Evolutionary conservation across 768 basidiomycete genomes (phyloP).

Genomic region (Termitomyces sp.): DNA sequence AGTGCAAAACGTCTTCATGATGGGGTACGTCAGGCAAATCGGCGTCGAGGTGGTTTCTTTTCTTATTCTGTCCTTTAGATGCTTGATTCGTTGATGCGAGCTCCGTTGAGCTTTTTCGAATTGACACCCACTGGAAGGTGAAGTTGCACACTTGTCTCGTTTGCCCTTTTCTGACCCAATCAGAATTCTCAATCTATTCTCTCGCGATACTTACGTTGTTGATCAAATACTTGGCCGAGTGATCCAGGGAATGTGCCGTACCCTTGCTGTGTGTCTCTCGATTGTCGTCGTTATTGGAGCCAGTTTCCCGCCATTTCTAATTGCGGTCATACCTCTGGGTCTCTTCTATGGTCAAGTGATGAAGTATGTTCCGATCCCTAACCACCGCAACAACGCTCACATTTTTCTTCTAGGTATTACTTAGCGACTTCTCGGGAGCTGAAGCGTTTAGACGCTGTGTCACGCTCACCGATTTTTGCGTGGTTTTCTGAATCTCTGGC

Average conservation of each 20-base stretch:
- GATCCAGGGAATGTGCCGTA: conserved; percentile 68
- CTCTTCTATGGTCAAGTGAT: conserved; percentile 82
- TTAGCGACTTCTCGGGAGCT: conserved; percentile 82
- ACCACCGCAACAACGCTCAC: background rate
- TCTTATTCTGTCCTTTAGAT: conserved; percentile 39
- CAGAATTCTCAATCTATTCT: conserved; percentile 88
- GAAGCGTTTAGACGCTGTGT: conserved; percentile 84
- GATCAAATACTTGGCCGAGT: conserved; percentile 81
- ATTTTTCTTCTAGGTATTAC: conserved; percentile 60
- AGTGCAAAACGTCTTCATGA: conserved; percentile 78
- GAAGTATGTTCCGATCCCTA: conserved; percentile 42
- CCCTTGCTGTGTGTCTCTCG: conserved; percentile 49
- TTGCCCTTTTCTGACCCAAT: background rate
- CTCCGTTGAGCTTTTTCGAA: conserved; percentile 88
- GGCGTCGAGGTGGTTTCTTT: background rate
- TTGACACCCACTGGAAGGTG: conserved; percentile 81
- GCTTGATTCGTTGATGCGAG: conserved; percentile 73
- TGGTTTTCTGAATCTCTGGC: conserved; percentile 78
- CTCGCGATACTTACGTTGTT: conserved; percentile 81
- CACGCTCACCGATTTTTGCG: conserved; percentile 87
- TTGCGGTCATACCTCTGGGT: conserved; percentile 69
- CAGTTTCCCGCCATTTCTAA: conserved; percentile 78
- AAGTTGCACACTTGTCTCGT: conserved; percentile 8
- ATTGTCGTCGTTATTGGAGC: conserved; percentile 70
- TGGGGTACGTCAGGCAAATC: conserved; percentile 37